A percentile compares a stretch with the other conserved stretches of the same genome.
Conservation (phyloP, 306 rosid species). For the Corylus heterophylla region DNA sequence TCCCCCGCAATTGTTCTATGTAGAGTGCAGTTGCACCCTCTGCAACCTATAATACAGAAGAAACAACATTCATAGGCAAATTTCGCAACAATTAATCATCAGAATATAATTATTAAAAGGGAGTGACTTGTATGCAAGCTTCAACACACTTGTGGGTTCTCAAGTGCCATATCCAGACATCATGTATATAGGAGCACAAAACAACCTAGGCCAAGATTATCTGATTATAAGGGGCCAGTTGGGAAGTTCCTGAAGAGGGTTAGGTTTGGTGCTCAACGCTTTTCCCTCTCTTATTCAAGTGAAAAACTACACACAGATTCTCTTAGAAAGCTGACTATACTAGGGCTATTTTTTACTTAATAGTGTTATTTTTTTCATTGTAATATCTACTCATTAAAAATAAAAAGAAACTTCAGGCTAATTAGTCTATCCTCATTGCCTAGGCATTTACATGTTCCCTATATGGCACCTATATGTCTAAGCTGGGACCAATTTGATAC, state of each 20-base stretch:
- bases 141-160: not conserved
- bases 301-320: not conserved
- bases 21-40: conserved; percentile 97
- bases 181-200: not conserved
- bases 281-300: not conserved
- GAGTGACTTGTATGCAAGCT: not conserved
- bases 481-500: conserved; percentile 20
- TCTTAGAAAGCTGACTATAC: not conserved
- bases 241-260: not conserved
- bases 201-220: not conserved
- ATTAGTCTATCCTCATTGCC: conserved; percentile 9
- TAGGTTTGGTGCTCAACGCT: not conserved
- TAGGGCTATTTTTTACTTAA: not conserved
- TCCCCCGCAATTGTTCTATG: conserved; percentile 87
- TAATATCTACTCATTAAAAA: not conserved
- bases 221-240: not conserved
- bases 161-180: not conserved
- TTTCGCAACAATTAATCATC: not conserved
- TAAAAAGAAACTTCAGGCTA: conserved; percentile 1
- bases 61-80: not conserved
- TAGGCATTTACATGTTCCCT: not conserved
- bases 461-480: conserved; percentile 4
- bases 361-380: not conserved
- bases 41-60: conserved; percentile 61
- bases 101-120: not conserved